Evolutionary conservation across 208 protist genomes (phyloP).

Genomic region (Leishmania mexicana): DNA sequence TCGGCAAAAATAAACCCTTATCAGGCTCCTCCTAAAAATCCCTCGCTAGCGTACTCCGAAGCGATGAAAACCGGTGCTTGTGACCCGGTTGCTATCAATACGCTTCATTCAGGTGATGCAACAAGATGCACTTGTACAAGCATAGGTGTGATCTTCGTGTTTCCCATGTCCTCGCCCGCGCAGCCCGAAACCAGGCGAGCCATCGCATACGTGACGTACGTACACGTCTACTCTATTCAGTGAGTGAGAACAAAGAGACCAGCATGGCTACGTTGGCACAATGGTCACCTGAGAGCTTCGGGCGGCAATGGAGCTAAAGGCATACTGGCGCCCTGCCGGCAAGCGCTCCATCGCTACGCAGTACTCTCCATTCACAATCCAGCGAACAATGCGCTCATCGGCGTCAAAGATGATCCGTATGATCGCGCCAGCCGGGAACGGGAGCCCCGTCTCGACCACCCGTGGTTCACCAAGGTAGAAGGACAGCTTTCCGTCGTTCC

Average conservation of each 20-base stretch:
- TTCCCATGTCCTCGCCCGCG: not conserved
- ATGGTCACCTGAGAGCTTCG: constrained; percentile 64
- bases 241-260: not conserved
- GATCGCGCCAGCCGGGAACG: constrained; percentile 32
- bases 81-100: not conserved
- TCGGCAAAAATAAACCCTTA: not conserved
- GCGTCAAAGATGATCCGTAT: constrained; percentile 60
- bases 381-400: constrained; percentile 53
- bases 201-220: not conserved
- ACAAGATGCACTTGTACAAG: not conserved
- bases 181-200: not conserved
- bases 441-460: constrained; percentile 39
- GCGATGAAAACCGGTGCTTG: not conserved
- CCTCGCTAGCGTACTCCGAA: not conserved
- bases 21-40: not conserved
- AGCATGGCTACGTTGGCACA: constrained; percentile 13
- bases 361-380: constrained; percentile 50
- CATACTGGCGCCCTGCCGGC: constrained; percentile 39
- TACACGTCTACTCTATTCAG: not conserved
- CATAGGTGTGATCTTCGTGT: not conserved
- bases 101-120: not conserved
- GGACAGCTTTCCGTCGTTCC: constrained; percentile 66
- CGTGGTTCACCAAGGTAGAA: constrained; percentile 43
- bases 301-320: constrained; percentile 53
- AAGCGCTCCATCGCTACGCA: constrained; percentile 61